phyloP scores from a whole-genome alignment of 75 land plant genomes.

The Gnetum montanum region DNA sequence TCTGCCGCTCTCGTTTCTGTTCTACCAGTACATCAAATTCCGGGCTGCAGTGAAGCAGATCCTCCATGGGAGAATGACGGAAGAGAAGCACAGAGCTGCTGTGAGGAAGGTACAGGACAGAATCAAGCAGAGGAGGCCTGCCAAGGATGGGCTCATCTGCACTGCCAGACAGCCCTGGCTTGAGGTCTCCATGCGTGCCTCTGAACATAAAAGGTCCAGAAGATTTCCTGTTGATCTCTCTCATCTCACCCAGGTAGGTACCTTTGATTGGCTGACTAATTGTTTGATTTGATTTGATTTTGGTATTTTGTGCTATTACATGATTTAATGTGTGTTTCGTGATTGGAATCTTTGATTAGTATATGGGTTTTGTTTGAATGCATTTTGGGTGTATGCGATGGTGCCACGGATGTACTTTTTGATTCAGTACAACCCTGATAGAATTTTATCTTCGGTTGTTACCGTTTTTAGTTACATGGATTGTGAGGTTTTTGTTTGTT shows the following conservation, averaged over 20 bases:
- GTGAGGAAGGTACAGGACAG: conserved; percentile 15
- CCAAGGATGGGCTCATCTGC: conserved; percentile 21
- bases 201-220: conserved; percentile 17
- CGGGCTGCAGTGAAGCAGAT: conserved; percentile 6
- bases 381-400: too few relatives aligned
- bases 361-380: too few relatives aligned
- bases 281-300: too few relatives aligned
- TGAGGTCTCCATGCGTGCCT: conserved; percentile 16
- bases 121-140: conserved; percentile 1
- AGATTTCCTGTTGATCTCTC: conserved; percentile 16
- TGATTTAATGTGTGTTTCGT: too few relatives aligned
- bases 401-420: too few relatives aligned
- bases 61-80: conserved; percentile 9
- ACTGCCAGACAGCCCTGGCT: conserved; percentile 27
- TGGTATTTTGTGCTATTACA: too few relatives aligned
- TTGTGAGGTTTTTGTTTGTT: too few relatives aligned
- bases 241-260: conserved; percentile 1
- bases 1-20: conserved; percentile 21
- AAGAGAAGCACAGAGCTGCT: conserved; percentile 6
- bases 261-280: too few relatives aligned
- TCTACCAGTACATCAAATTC: conserved; percentile 20
- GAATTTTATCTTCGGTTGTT: too few relatives aligned
- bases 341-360: too few relatives aligned
- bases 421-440: too few relatives aligned
- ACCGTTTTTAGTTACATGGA: too few relatives aligned